Evolutionary conservation across 2,329 filamentous ascomycete genomes (phyloP), one percentile per base, ranked within the genome.

Genomic region (Alternaria longipes): DNA sequence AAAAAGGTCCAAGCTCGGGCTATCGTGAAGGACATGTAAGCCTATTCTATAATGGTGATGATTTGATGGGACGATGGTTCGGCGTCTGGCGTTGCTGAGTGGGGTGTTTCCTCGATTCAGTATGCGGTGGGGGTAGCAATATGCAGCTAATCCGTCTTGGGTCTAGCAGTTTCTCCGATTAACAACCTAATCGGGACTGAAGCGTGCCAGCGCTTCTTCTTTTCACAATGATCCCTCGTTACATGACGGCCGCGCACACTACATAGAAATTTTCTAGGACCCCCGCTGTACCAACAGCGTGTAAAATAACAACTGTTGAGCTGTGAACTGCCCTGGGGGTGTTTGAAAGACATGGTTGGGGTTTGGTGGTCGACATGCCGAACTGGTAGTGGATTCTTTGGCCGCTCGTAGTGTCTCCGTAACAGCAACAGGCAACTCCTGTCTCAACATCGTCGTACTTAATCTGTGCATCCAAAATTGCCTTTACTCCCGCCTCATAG

Each of bases 301-400:
- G 22, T 22, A 22, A 22, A 3, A 22, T 22, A 22, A 22, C 22
- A 22, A 22, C 22, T 22, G 22, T 22, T 22, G 22, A 22, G 22
- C 22, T 4, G 22, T 22, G 22, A 22, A 22, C 22, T 22, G 22
- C 22, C 22, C 22, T 22, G 22, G 3, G 4, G 22, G 22, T 22
- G 22, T 22, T 22, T 22, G 22, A 4, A 22, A 22, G 22, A 22
- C 22, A 22, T 4, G 22, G 4, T 22, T 22, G 22, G 22, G 22
- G 22, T 22, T 22, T 1, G 22, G 22, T 22, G 22, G 22, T 22
- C 22, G 20, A 97, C 90, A 97, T 93, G 82, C 94, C 94, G 78
- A 98, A 97, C 81, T 97, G 94, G 82, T 98, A 98, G 82, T 98
- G 97, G 72, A 97, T 93, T 63, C 94, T 89, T 83, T 97, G 94